Percentiles rank a stretch among this genome's conserved stretches.
phyloP scores from a whole-genome alignment of 257 asterid species.

The Voacanga thouarsii region DNA sequence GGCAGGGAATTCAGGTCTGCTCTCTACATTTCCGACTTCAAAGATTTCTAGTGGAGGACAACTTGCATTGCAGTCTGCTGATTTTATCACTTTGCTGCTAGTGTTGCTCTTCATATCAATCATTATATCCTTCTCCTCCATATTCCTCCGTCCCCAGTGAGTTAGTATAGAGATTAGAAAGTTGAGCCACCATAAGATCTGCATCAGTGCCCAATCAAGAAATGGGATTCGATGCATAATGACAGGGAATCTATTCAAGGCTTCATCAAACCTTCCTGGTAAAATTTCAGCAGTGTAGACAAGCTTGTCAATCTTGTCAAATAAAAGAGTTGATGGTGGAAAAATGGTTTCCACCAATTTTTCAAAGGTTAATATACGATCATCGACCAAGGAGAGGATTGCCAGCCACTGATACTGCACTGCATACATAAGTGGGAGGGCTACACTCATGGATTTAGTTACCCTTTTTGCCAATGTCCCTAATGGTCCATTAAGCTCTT shows the following conservation, averaged over 20 bases:
- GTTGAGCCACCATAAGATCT: constrained; percentile 32
- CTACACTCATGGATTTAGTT: neutral
- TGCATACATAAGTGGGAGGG: constrained; percentile 30
- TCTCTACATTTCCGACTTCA: neutral
- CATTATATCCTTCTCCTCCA: constrained; percentile 43
- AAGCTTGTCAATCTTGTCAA: constrained; percentile 44
- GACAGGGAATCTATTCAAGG: constrained; percentile 21
- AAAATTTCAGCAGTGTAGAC: constrained; percentile 35
- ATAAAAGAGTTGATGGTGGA: constrained; percentile 42
- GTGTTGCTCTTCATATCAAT: constrained; percentile 25
- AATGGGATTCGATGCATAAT: constrained; percentile 32
- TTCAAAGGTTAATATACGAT: constrained; percentile 37
- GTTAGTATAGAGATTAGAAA: constrained; percentile 19
- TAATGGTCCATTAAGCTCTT: constrained; percentile 35
- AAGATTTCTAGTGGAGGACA: neutral
- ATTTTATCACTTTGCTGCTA: neutral
- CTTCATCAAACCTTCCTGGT: constrained; percentile 37
- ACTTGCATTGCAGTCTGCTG: neutral
- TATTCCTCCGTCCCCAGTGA: constrained; percentile 17
- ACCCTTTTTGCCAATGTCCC: constrained; percentile 34
- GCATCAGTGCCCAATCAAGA: constrained; percentile 32
- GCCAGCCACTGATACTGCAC: constrained; percentile 38
- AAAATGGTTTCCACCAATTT: constrained; percentile 33
- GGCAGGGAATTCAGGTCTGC: neutral
- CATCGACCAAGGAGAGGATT: constrained; percentile 42